phyloP scores from a whole-genome alignment of 2,329 filamentous ascomycete genomes.

The Blastomyces parvus region DNA sequence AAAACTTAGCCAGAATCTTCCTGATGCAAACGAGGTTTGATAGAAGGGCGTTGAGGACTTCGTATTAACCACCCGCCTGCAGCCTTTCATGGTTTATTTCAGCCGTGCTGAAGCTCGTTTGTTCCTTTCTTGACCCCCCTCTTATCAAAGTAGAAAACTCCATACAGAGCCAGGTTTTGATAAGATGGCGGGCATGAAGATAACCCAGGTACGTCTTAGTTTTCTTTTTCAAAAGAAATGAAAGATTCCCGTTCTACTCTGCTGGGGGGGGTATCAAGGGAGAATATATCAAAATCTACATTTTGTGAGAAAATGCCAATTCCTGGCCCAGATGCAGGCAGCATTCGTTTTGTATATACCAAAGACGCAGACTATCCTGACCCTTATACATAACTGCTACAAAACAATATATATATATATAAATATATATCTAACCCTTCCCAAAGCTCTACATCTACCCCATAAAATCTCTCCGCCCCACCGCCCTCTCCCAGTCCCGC shows the following conservation, averaged over 20 bases:
- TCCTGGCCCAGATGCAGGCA: background rate
- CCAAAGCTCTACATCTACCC: slow-evolving; percentile 60
- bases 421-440: background rate
- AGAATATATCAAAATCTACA: too few species aligned
- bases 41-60: background rate
- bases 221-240: background rate
- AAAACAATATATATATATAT: background rate
- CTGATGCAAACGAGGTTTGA: background rate
- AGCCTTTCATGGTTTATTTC: background rate
- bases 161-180: background rate
- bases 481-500: slow-evolving; percentile 44
- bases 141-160: background rate
- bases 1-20: too few species aligned
- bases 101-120: background rate
- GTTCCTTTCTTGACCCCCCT: background rate
- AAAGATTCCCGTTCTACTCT: too few species aligned
- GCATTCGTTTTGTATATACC: too few species aligned
- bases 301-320: too few species aligned
- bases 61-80: too few species aligned
- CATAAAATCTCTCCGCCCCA: slow-evolving; percentile 61
- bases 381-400: background rate
- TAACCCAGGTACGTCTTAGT: slow-evolving; percentile 24
- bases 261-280: background rate
- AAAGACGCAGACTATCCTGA: background rate
- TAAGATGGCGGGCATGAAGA: slow-evolving; percentile 21